These are phyloP conservation scores for Boletus sensibilis DNA, from an alignment of 768 basidiomycete genomes.

Conservation along the genomic window DNA sequence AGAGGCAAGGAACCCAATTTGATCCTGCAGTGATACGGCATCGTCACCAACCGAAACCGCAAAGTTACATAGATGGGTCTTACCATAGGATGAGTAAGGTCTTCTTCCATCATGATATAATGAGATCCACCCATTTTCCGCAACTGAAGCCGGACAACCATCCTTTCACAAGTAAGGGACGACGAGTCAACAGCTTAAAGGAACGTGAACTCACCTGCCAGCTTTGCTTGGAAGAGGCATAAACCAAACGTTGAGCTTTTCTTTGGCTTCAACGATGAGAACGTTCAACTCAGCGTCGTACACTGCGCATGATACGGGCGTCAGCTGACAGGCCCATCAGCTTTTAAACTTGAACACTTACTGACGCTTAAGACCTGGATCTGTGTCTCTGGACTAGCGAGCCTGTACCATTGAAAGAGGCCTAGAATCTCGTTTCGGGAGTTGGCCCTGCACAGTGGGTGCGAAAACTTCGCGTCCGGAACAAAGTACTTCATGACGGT, in stretches of 20 bases:
- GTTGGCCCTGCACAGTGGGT: slow-evolving; percentile 55
- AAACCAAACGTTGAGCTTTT: slow-evolving; percentile 40
- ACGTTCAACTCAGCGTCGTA: slow-evolving; percentile 44
- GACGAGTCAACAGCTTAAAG: not conserved
- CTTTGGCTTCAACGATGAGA: slow-evolving; percentile 51
- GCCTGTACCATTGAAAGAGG: slow-evolving; percentile 65
- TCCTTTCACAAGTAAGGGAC: slow-evolving; percentile 28
- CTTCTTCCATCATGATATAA: slow-evolving; percentile 56
- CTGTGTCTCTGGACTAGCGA: slow-evolving; percentile 53
- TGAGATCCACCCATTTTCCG: slow-evolving; percentile 39
- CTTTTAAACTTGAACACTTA: slow-evolving; percentile 27
- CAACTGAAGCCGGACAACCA: slow-evolving; percentile 53
- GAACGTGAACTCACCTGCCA: slow-evolving; percentile 40
- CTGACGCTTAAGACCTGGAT: slow-evolving; percentile 44
- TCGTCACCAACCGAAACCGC: not conserved
- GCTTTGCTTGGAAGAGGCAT: slow-evolving; percentile 49
- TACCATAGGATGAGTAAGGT: slow-evolving; percentile 57
- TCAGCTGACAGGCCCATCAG: not conserved
- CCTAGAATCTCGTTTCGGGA: slow-evolving; percentile 55
- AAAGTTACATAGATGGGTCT: not conserved
- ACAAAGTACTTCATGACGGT: slow-evolving; percentile 51
- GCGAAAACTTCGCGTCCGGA: slow-evolving; percentile 54
- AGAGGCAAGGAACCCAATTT: slow-evolving; percentile 20
- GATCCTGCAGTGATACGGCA: slow-evolving; percentile 16
- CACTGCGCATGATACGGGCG: slow-evolving; percentile 32